Conservation (phyloP, 1,284 basidiomycete species). For the Sutorius eximius region DNA sequence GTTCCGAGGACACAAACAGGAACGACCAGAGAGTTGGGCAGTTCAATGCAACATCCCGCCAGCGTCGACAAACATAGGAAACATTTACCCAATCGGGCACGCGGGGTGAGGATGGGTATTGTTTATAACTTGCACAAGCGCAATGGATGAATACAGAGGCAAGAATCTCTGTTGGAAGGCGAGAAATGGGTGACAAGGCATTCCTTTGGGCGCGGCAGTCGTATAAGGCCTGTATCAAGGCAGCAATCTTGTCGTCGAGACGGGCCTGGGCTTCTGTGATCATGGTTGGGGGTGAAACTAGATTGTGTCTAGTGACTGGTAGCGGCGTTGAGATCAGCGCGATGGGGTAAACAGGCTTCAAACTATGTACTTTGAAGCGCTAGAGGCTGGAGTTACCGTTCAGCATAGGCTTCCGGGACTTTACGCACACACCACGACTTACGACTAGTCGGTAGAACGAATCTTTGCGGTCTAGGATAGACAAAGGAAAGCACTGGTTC, state of each 20-base stretch:
- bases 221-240: constrained; percentile 31
- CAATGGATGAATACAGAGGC: constrained; percentile 26
- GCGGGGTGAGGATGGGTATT: neutral
- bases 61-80: constrained; percentile 37
- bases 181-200: constrained; percentile 30
- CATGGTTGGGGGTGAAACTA: neutral
- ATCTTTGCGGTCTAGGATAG: too few relatives aligned
- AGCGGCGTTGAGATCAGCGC: neutral
- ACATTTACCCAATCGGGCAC: constrained; percentile 27
- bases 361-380: too few relatives aligned
- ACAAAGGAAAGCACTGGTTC: too few relatives aligned
- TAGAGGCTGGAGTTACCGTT: neutral
- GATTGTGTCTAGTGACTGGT: too few relatives aligned
- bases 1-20: constrained; percentile 26
- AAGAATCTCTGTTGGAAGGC: constrained; percentile 35
- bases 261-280: constrained; percentile 5
- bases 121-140: constrained; percentile 3
- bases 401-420: neutral
- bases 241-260: constrained; percentile 37
- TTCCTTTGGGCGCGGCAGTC: constrained; percentile 35
- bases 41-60: constrained; percentile 38
- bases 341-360: neutral
- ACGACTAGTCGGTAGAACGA: too few relatives aligned
- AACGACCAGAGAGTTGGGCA: constrained; percentile 38
- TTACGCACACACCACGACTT: neutral